Percentiles rank a stretch among this genome's conserved stretches.
Conservation (phyloP, 2,329 filamentous ascomycete species). For the Hypoxylon sp. region DNA sequence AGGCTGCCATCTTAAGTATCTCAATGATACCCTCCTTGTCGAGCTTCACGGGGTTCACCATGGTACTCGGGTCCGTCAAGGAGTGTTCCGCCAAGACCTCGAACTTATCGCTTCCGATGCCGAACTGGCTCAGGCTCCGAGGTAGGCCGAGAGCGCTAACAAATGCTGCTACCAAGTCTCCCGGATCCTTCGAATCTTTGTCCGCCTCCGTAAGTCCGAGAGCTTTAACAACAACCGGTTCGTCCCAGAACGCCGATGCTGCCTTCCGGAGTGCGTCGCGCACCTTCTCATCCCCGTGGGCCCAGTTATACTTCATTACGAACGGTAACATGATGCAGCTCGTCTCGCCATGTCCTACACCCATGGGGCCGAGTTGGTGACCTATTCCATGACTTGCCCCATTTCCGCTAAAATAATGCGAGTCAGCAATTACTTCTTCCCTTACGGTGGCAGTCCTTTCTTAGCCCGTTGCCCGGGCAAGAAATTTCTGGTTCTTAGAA, state of each 20-base stretch:
- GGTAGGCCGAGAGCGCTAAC: conserved; percentile 42
- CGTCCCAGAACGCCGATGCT: conserved; percentile 37
- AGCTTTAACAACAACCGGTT: conserved; percentile 32
- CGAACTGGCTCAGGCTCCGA: conserved; percentile 37
- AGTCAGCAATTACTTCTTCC: not conserved
- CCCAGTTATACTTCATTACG: conserved; percentile 45
- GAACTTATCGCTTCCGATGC: conserved; percentile 43
- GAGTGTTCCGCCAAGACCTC: conserved; percentile 40
- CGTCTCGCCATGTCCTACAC: conserved; percentile 47
- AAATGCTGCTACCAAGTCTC: conserved; percentile 40
- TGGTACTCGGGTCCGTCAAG: conserved; percentile 34
- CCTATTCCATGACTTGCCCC: conserved; percentile 48
- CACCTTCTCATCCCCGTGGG: conserved; percentile 30
- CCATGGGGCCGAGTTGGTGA: conserved; percentile 46
- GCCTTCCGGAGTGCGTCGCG: conserved; percentile 22
- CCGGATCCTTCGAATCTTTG: conserved; percentile 33
- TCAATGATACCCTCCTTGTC: conserved; percentile 45
- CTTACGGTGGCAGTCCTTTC: not conserved
- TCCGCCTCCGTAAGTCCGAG: conserved; percentile 31
- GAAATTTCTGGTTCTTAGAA: no score
- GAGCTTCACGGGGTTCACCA: conserved; percentile 41
- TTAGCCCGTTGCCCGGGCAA: no score
- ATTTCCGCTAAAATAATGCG: conserved; percentile 15
- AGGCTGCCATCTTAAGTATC: conserved; percentile 43
- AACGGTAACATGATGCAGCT: conserved; percentile 44